phyloP scores from a whole-genome alignment of 208 protist genomes.

The Acanthamoeba culbertsoni region DNA sequence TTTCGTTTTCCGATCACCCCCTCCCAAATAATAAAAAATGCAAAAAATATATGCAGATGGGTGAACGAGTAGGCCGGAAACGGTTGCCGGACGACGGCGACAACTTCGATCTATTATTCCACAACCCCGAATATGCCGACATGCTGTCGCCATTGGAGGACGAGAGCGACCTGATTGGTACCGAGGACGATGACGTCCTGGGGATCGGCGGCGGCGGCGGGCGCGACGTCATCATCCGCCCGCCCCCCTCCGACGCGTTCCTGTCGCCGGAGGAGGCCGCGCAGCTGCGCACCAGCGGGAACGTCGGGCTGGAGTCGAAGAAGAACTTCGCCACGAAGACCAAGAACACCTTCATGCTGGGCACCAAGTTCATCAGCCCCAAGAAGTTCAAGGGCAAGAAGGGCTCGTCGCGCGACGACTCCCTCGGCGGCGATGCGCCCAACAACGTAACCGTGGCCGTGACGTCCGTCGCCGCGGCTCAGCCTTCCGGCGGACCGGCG shows the following conservation, averaged over 20 bases:
- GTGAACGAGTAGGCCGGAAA: neutral
- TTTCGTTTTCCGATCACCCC: no score
- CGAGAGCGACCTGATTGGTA: neutral
- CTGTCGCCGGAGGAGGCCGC: neutral
- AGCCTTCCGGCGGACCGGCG: neutral
- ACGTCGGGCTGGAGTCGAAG: neutral
- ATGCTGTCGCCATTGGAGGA: neutral
- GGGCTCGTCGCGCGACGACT: neutral
- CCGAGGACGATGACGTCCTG: neutral
- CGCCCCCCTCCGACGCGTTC: neutral
- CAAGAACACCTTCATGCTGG: conserved; percentile 42
- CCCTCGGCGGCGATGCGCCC: neutral
- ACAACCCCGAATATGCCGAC: neutral
- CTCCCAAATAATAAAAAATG: no score
- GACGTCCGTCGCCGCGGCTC: no score
- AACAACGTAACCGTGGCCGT: neutral
- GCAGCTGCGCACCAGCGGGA: neutral
- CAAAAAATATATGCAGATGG: neutral
- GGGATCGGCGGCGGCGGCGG: neutral
- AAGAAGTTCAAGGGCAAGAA: conserved; percentile 43
- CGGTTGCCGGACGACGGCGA: neutral
- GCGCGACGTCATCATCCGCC: neutral
- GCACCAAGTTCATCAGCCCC: conserved; percentile 48
- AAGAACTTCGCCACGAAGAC: conserved; percentile 38
- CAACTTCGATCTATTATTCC: neutral